Conservation (phyloP, 257 asterid genomes). For the Ehretia macrophylla region DNA sequence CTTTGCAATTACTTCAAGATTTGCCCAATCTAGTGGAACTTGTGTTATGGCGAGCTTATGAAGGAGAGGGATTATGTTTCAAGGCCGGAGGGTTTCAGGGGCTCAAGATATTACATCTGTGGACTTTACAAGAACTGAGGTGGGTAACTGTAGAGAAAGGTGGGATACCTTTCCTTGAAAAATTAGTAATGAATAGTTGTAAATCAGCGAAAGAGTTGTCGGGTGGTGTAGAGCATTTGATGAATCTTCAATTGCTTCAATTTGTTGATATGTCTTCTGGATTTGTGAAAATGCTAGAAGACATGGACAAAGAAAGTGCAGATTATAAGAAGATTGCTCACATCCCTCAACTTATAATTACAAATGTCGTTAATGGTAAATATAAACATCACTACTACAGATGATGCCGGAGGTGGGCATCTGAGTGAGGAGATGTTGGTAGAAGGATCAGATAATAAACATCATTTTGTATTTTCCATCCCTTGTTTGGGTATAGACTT, state of each 20-base stretch:
- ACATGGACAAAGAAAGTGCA: conserved; percentile 4
- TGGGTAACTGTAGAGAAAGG: too few species aligned
- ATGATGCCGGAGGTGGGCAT: too few species aligned
- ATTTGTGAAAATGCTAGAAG: conserved; percentile 7
- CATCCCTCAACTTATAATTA: neutral
- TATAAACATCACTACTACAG: neutral
- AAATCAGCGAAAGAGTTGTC: conserved; percentile 11
- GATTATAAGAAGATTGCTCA: neutral
- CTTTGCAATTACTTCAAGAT: too few species aligned
- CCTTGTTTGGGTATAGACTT: too few species aligned
- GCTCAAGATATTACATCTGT: too few species aligned
- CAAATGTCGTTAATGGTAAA: conserved; percentile 3
- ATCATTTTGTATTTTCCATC: too few species aligned
- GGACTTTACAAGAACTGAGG: too few species aligned
- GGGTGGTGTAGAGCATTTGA: conserved; percentile 5
- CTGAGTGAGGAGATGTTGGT: neutral
- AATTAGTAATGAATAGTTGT: neutral
- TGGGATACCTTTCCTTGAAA: conserved; percentile 10
- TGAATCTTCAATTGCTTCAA: neutral
- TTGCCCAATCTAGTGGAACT: conserved; percentile 11
- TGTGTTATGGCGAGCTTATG: neutral
- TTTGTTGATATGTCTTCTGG: conserved; percentile 4
- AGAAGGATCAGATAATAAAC: too few species aligned
- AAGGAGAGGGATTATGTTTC: conserved; percentile 10
- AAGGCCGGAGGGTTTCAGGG: too few species aligned